Percentiles rank a stretch among this genome's conserved stretches.
These are phyloP conservation scores for Flammula alnicola DNA, from an alignment of 1,284 basidiomycete genomes.

Conservation along the genomic window DNA sequence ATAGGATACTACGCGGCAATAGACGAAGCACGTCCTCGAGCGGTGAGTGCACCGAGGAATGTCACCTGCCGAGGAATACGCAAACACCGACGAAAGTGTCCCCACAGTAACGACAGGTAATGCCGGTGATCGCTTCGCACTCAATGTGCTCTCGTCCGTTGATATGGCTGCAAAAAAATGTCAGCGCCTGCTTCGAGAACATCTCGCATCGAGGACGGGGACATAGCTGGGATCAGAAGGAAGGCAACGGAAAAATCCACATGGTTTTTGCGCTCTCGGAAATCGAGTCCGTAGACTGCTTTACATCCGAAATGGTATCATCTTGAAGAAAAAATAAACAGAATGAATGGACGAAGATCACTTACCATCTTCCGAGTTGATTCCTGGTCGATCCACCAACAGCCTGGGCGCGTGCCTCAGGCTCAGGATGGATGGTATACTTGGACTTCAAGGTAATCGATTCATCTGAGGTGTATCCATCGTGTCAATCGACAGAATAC, in stretches of 20 bases:
- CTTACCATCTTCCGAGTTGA: constrained; percentile 9
- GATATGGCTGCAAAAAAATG: no score
- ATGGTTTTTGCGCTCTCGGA: constrained; percentile 74
- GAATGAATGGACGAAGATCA: constrained; percentile 4
- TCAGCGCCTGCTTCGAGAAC: constrained; percentile 9
- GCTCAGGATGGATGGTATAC: no score
- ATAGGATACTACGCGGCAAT: constrained; percentile 2
- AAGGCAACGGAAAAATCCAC: constrained; percentile 80
- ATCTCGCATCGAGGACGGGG: constrained; percentile 5
- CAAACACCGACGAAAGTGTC: not conserved
- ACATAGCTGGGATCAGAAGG: constrained; percentile 54
- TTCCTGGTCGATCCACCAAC: no score
- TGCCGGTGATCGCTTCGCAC: no score
- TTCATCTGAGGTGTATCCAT: no score
- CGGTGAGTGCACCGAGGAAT: not conserved
- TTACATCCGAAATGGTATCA: constrained; percentile 71
- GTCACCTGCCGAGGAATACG: not conserved
- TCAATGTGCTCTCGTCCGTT: no score
- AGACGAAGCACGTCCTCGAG: not conserved
- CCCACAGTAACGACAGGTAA: no score
- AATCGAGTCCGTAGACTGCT: constrained; percentile 47
- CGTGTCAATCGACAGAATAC: no score
- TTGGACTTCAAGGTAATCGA: no score
- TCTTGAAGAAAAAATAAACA: constrained; percentile 28
- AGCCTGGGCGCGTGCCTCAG: no score